Base-by-base conservation (phyloP, 805 yeast genomes). In the Candida alai region DNA sequence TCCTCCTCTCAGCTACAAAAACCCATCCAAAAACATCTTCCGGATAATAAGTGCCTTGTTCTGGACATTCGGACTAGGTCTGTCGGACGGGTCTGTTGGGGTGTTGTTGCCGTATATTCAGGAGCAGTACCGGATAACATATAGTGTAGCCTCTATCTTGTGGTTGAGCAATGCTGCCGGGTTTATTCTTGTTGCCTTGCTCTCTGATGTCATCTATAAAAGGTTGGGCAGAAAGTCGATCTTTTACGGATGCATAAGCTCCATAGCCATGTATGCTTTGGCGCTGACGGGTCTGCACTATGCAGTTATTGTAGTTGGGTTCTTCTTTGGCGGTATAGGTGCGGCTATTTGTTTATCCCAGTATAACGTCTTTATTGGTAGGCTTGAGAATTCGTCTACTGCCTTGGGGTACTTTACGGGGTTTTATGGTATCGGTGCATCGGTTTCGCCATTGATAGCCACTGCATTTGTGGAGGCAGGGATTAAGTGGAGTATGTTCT, bases 391-490 rank as follows among this genome's bases (percentile, higher is more conserved):
- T 38, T 69, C 76, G 30, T 76, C 82, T 30, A 73, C 69, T 35
- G 63, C 74, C 37, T 65, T 81, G 56, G 84, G 89, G 1, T 53
- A 66, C 16, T 61, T 74, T 39, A 90, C 83, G 58, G 89, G 85
- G 1, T 50, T 65, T 10, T 84, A 82, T 53, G 94, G 94, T 1
- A 44, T 76, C 2, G 88, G 89, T 2, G 85, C 88, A 1, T 77
- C 84, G 30, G 43, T 78, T 1, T 70, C 86, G 2, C 89, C 94
- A 2, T 69, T 84, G 14, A 51, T 78, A 19, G 79, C 81, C 3
- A 74, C 85, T 0, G 56, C 68, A 1, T 62, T 80, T 68, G 67
- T 75, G 12, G 60, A 67, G 28, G 40, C 50, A 0, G 78, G 76
- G 3, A 49, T 68, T 11, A 42, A 45, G 35, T 80, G 86, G 86